phyloP scores from a whole-genome alignment of 1,284 basidiomycete species.

The Phaffia rhodozyma region DNA sequence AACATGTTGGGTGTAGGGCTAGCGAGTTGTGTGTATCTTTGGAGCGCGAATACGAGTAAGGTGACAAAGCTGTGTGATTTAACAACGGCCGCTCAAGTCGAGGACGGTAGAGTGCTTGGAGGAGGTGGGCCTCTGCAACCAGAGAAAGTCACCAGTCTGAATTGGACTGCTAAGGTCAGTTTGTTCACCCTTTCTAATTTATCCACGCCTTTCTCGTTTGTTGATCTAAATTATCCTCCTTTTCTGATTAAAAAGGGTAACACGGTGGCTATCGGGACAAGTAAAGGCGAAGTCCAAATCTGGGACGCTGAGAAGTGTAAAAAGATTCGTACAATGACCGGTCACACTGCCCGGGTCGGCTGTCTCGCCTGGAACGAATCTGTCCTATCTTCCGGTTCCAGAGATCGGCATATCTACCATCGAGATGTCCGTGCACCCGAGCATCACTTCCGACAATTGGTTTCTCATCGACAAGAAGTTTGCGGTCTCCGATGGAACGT shows the following conservation, averaged over 20 bases:
- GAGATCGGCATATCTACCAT: slow-evolving; percentile 82
- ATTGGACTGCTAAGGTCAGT: slow-evolving; percentile 78
- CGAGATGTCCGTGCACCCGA: slow-evolving; percentile 68
- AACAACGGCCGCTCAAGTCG: slow-evolving; percentile 26
- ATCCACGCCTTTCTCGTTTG: neutral
- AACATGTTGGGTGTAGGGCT: slow-evolving; percentile 91
- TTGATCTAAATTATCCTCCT: neutral
- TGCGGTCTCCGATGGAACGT: slow-evolving; percentile 90
- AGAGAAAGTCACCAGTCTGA: slow-evolving; percentile 70
- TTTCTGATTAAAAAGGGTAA: slow-evolving; percentile 46
- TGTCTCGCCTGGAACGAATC: slow-evolving; percentile 81
- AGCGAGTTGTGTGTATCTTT: slow-evolving; percentile 84
- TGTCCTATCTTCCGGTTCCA: slow-evolving; percentile 78
- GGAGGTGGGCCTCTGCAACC: slow-evolving; percentile 21
- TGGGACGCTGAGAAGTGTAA: slow-evolving; percentile 80
- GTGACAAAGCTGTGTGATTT: slow-evolving; percentile 90
- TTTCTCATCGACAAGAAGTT: slow-evolving; percentile 86
- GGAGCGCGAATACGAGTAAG: slow-evolving; percentile 85
- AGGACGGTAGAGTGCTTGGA: neutral
- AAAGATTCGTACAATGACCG: slow-evolving; percentile 64
- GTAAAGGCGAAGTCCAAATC: slow-evolving; percentile 76
- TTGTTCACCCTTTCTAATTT: neutral
- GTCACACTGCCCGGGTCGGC: slow-evolving; percentile 80
- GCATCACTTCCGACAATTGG: slow-evolving; percentile 62
- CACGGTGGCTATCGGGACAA: slow-evolving; percentile 82